phyloP scores from a whole-genome alignment of 192 early-diverging fungal species.

The Rhizoclosmatium sp. region DNA sequence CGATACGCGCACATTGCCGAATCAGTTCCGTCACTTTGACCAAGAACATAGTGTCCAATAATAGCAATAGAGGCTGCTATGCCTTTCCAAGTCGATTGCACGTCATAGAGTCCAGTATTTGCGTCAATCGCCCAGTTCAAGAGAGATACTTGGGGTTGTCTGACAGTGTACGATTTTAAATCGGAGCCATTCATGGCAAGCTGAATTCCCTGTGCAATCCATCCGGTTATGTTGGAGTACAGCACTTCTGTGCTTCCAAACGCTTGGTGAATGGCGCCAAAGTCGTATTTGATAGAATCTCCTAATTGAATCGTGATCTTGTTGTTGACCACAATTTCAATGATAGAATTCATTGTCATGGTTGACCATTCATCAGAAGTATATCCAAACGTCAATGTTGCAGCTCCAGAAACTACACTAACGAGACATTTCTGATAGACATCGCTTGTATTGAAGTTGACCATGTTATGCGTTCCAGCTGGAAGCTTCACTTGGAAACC shows the following conservation, averaged over 20 bases:
- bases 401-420: background rate
- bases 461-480: slow-evolving; percentile 4
- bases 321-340: background rate
- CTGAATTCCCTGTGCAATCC: slow-evolving; percentile 22
- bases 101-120: background rate
- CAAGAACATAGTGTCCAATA: slow-evolving; percentile 8
- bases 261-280: background rate
- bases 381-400: background rate
- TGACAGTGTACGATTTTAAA: background rate
- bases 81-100: background rate
- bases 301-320: background rate
- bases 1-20: background rate
- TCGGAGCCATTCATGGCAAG: background rate
- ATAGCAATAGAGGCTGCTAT: slow-evolving; percentile 1
- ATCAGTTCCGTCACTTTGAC: background rate
- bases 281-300: background rate
- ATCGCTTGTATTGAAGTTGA: background rate
- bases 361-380: slow-evolving; percentile 3
- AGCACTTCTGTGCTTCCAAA: background rate
- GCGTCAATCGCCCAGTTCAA: background rate
- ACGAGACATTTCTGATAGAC: background rate
- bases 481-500: background rate
- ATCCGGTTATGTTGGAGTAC: slow-evolving; percentile 1
- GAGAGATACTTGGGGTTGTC: background rate
- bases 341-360: background rate